Percentiles rank a stretch among this genome's conserved stretches.
Evolutionary conservation across 139 green algal genomes (phyloP).

Genomic region (Pedinophyceae sp.): DNA sequence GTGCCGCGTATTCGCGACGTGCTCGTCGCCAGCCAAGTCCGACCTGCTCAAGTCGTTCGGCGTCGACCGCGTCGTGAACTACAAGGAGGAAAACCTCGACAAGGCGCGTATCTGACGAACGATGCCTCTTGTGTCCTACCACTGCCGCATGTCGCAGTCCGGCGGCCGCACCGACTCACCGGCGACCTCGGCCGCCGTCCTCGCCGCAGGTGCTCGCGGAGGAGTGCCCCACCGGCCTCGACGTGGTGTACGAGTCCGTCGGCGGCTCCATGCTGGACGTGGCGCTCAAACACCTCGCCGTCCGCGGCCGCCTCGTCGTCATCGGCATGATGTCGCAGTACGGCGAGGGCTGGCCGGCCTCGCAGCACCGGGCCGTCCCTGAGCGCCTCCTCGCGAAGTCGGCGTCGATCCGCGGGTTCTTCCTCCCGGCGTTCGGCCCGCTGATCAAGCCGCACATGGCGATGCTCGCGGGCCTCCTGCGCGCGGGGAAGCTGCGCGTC

Average conservation of each 20-base stretch:
- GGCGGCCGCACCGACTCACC: no score
- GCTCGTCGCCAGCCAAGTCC: constrained; percentile 54
- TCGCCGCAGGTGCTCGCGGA: constrained; percentile 29
- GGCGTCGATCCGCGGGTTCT: constrained; percentile 52
- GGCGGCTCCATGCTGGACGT: constrained; percentile 56
- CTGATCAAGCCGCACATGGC: constrained; percentile 27
- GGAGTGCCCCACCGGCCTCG: constrained; percentile 38
- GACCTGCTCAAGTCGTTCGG: constrained; percentile 54
- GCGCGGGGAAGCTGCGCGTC: constrained; percentile 18
- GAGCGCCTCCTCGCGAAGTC: constrained; percentile 69
- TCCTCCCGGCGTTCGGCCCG: constrained; percentile 41
- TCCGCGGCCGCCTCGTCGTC: constrained; percentile 40
- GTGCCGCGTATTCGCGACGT: constrained; percentile 73
- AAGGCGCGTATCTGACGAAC: no score
- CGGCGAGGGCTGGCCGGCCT: constrained; percentile 21
- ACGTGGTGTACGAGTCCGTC: constrained; percentile 52
- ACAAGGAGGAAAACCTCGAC: constrained; percentile 38
- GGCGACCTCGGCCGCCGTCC: no score
- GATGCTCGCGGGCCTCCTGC: constrained; percentile 14
- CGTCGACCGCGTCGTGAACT: constrained; percentile 68
- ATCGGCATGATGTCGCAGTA: constrained; percentile 60
- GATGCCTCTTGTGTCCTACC: no score
- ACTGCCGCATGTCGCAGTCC: no score
- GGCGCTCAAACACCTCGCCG: constrained; percentile 38
- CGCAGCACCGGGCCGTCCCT: constrained; percentile 24